Evolutionary conservation across 441 rosid species (phyloP), one percentile per base, ranked within the genome.

Genomic region (Gossypium aridum): DNA sequence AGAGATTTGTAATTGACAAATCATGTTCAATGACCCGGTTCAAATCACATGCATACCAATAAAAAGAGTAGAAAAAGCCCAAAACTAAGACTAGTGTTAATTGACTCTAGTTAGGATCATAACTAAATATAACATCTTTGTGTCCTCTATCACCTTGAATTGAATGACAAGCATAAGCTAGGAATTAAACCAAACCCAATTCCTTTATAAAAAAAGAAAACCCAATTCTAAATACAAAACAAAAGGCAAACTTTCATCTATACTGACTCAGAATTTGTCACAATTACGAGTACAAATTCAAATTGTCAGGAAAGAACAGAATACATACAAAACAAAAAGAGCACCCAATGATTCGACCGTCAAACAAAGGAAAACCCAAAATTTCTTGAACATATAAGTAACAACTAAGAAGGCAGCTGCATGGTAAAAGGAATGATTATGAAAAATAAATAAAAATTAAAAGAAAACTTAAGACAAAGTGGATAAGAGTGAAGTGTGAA

Each of bases 281-380:
- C 31, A 65, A 3, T 20, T 39, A 65, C 7, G 10, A 14, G 16
- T 16, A 64, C 45, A 0, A 17, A 45, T 17, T 10, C 25, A 37
- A 64, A 64, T 8, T 9, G 14, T 31, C 2, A 0, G 51, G n/a
- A 9, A 2, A 17, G 0, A 14, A 3, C 43, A 49, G 22, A 68
- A 49, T 16, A 53, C n/a, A 47, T 13, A 1, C 57, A 68, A 69
- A 53, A 26, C 16, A 69, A 69, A 26, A 53, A 9, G 47, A 53
- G 23, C 25, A 53, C 2, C 61, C n/a, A 28, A 8, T 16, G 73
- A 53, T 28, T 26, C 10, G 16, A 53, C 17, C 25, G 43, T 69
- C 47, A 69, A 69, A 69, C 61, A 69, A 9, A 54, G 31, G 61
- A 69, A 67, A 69, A 19, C 16, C 65, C 65, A 14, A 61, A 61